phyloP scores from a whole-genome alignment of 2,329 filamentous ascomycete species.

The Davidsoniella virescens region DNA sequence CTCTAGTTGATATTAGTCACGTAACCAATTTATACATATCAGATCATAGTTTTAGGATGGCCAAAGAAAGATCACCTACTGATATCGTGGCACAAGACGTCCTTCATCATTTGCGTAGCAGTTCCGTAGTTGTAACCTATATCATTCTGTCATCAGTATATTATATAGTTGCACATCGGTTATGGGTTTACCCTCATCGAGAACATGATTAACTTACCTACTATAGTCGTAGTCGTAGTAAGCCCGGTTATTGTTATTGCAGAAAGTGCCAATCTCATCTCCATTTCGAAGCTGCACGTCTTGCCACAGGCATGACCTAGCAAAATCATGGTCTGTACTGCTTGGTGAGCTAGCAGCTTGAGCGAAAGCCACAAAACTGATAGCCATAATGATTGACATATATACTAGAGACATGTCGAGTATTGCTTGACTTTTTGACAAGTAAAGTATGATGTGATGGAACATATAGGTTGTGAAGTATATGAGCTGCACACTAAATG shows the following conservation, averaged over 20 bases:
- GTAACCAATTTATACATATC: too few species aligned
- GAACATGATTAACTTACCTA: neutral
- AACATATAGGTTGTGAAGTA: too few species aligned
- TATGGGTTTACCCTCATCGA: too few species aligned
- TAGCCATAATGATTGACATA: too few species aligned
- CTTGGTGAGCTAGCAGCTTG: too few species aligned
- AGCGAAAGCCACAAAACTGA: too few species aligned
- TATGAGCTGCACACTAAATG: too few species aligned
- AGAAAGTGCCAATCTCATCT: constrained; percentile 5
- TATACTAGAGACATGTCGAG: too few species aligned
- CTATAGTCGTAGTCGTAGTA: constrained; percentile 9
- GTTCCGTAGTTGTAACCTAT: neutral
- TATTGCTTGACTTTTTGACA: too few species aligned
- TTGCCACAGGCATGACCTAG: constrained; percentile 5
- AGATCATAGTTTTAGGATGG: too few species aligned
- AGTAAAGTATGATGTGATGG: too few species aligned
- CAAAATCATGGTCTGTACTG: neutral
- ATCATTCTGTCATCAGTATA: neutral
- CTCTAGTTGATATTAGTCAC: neutral
- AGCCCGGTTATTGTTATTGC: constrained; percentile 7
- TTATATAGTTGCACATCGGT: too few species aligned
- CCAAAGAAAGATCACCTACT: neutral
- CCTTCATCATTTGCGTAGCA: constrained; percentile 8
- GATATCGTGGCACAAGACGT: neutral
- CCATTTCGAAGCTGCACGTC: constrained; percentile 5